Conservation (phyloP, 2,329 filamentous ascomycete genomes). For the Calonectria pseudoturangicola region DNA sequence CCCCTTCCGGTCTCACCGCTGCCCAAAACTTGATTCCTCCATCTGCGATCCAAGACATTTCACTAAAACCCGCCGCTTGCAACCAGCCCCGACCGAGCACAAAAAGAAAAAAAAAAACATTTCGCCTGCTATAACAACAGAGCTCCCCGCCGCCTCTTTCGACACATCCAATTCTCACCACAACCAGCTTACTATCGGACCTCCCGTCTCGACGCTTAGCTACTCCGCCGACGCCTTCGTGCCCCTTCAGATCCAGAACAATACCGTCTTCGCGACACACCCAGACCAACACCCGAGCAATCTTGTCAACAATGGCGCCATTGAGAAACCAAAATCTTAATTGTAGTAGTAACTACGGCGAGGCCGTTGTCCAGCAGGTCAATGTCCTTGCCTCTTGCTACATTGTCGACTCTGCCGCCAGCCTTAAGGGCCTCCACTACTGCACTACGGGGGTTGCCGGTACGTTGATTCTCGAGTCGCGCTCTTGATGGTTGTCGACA, state of each 20-base stretch:
- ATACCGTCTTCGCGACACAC: slow-evolving; percentile 39
- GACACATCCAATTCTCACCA: not conserved
- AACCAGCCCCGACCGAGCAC: slow-evolving; percentile 7
- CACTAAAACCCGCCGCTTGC: slow-evolving; percentile 22
- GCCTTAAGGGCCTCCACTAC: slow-evolving; percentile 92
- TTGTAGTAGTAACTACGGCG: slow-evolving; percentile 86
- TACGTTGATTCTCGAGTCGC: slow-evolving; percentile 62
- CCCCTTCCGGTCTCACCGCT: slow-evolving; percentile 42
- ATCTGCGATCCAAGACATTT: slow-evolving; percentile 36
- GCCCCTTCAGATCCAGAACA: slow-evolving; percentile 30
- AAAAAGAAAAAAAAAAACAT: not conserved
- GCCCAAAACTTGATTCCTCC: slow-evolving; percentile 32
- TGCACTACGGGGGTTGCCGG: slow-evolving; percentile 93
- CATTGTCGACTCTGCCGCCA: slow-evolving; percentile 83
- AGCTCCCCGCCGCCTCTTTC: not conserved
- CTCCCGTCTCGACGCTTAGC: slow-evolving; percentile 24
- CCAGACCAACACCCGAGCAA: slow-evolving; percentile 51
- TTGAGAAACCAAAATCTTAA: slow-evolving; percentile 82
- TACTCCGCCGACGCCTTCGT: slow-evolving; percentile 42
- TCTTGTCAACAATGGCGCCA: slow-evolving; percentile 72
- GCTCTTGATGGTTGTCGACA: not conserved
- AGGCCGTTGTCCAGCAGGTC: slow-evolving; percentile 77
- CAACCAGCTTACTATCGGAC: slow-evolving; percentile 2
- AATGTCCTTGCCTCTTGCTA: slow-evolving; percentile 95
- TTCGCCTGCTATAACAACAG: slow-evolving; percentile 12